Evolutionary conservation across 495 filamentous ascomycete genomes (phyloP).

Genomic region (Ramalina peruviana): DNA sequence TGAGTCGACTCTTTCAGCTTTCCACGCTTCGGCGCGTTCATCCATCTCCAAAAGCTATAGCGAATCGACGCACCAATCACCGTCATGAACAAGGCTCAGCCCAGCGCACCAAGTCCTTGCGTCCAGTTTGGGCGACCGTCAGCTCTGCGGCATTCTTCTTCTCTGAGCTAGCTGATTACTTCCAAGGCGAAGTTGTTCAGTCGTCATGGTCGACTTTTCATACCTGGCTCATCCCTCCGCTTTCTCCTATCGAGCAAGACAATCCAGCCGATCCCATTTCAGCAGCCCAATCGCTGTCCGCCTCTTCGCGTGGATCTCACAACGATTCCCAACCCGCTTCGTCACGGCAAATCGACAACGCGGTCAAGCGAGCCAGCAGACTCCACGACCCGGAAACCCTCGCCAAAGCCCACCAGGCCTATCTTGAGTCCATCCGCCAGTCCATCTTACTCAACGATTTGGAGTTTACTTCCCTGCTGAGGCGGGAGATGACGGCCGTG

Average conservation of each 20-base stretch:
- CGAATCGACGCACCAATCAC: constrained; percentile 32
- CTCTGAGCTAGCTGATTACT: constrained; percentile 68
- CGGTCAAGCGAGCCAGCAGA: constrained; percentile 12
- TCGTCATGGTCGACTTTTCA: constrained; percentile 55
- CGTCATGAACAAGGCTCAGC: constrained; percentile 44
- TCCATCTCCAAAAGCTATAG: constrained; percentile 47
- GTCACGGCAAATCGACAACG: not conserved
- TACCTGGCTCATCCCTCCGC: constrained; percentile 36
- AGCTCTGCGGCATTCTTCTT: constrained; percentile 77
- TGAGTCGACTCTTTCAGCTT: constrained; percentile 75
- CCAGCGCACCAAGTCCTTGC: constrained; percentile 45
- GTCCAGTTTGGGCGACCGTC: constrained; percentile 74
- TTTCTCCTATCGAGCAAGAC: not conserved
- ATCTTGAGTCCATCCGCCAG: constrained; percentile 50
- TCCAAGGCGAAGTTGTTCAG: constrained; percentile 79
- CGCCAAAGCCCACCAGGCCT: constrained; percentile 60
- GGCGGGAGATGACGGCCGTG: constrained; percentile 52
- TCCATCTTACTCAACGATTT: constrained; percentile 57
- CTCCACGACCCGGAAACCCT: constrained; percentile 73
- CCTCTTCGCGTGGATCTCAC: not conserved
- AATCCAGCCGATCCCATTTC: not conserved
- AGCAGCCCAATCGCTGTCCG: too few relatives aligned
- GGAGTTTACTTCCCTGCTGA: constrained; percentile 55
- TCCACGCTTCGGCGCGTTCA: constrained; percentile 60
- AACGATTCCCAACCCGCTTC: not conserved